Percentiles rank a stretch among this genome's conserved stretches.
These are phyloP conservation scores for Dryas integrifolia DNA, from an alignment of 331 rosid species.

Conservation along the genomic window DNA sequence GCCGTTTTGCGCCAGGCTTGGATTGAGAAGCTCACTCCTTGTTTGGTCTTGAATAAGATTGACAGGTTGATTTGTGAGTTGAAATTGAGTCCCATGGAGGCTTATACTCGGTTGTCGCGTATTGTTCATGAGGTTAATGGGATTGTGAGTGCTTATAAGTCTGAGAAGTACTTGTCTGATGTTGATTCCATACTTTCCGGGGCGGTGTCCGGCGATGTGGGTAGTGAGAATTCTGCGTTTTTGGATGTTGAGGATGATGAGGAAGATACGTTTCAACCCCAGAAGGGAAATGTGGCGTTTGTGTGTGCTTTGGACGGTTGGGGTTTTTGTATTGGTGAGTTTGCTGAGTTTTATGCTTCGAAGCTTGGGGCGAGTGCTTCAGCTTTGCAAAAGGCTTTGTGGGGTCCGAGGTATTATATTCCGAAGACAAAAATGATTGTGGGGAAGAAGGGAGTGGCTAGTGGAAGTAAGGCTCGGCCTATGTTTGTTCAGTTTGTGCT, in stretches of 20 bases:
- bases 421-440: constrained; percentile 67
- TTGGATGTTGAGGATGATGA: constrained; percentile 55
- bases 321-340: constrained; percentile 68
- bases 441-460: constrained; percentile 56
- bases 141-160: constrained; percentile 67
- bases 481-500: constrained; percentile 84
- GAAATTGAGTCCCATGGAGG: constrained; percentile 62
- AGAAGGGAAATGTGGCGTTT: constrained; percentile 73
- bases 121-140: constrained; percentile 78
- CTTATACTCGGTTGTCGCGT: constrained; percentile 48
- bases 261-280: constrained; percentile 73
- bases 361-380: constrained; percentile 60
- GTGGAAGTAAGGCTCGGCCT: constrained; percentile 56
- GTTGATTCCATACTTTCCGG: constrained; percentile 65
- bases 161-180: constrained; percentile 67
- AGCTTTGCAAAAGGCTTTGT: constrained; percentile 54
- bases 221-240: constrained; percentile 32
- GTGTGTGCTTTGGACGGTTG: constrained; percentile 85
- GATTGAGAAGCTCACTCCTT: constrained; percentile 73
- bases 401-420: constrained; percentile 70
- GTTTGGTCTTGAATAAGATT: constrained; percentile 70
- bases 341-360: constrained; percentile 60
- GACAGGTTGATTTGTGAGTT: constrained; percentile 71
- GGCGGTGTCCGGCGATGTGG: constrained; percentile 22
- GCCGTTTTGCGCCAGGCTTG: constrained; percentile 86